Evolutionary conservation across 225 moss, liverwort and hornwort genomes (phyloP), one percentile per base, ranked within the genome.

Genomic region (Anthoceros angustus): DNA sequence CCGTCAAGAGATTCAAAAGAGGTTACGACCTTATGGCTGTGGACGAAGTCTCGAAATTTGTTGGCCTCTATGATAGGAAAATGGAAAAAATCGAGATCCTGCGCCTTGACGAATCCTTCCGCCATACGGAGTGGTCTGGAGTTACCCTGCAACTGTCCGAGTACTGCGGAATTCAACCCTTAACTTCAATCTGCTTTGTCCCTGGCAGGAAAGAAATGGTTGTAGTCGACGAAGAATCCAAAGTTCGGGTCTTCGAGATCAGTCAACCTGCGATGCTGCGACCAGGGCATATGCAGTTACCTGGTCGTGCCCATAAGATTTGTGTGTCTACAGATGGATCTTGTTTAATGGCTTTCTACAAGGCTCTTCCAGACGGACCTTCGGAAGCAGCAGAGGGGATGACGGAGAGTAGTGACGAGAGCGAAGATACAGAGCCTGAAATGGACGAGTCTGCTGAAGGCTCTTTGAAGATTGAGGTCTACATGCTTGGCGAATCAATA

Each of bases 181-280:
- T 84, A 11, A 63, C 42, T 8, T 87, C n/a, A n/a, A 87, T 87
- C 84, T 55, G 67, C 18, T 82, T 84, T 50, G 77, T 87, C 2
- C 73, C 74, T 0, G 82, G 80, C 10, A 84, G 75, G 70, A 66
- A n/a, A n/a, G 78, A 82, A 63, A 67, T 87, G 4, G 80, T 84
- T 0, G 64, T 82, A 70, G 65, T 87, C 7, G 82, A 87, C 48
- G 70, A 72, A 5, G 25, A 26, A n/a, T 25, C 43, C 23, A 67
- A 69, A 5, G 71, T 70, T 9, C 67, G 77, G 23, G 21, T 84
- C 26, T 77, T 80, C 5, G 84, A 87, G 63, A 62, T 87, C 24
- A 72, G 40, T 11, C 62, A 67, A 8, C 64, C 77, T 8, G 68
- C 62, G 25, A 74, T 80, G 77, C 66, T 87, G 6, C 68, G 87